Percentiles rank a stretch among this genome's conserved stretches.
phyloP scores from a whole-genome alignment of 1,284 basidiomycete species.

The Athelia sp. region DNA sequence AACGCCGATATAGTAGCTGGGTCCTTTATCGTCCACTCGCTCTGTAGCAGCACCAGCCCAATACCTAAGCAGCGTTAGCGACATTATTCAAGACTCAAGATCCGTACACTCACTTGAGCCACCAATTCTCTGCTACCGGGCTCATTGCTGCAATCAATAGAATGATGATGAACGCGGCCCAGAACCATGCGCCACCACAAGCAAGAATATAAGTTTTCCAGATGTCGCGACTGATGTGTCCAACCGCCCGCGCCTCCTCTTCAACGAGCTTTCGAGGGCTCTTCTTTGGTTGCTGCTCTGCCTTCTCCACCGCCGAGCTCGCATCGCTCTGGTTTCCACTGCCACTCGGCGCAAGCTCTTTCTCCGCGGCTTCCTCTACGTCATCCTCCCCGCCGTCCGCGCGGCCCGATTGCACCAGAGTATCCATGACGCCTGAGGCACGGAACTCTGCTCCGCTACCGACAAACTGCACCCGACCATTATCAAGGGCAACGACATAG shows the following conservation, averaged over 20 bases:
- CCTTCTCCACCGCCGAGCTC: slow-evolving; percentile 40
- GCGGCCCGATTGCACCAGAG: slow-evolving; percentile 62
- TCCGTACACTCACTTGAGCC: slow-evolving; percentile 56
- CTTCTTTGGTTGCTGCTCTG: slow-evolving; percentile 48
- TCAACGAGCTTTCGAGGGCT: slow-evolving; percentile 82
- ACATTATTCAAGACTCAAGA: slow-evolving; percentile 1
- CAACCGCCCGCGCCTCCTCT: slow-evolving; percentile 86
- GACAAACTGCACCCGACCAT: slow-evolving; percentile 75
- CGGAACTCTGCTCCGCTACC: slow-evolving; percentile 70
- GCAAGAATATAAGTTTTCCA: slow-evolving; percentile 80
- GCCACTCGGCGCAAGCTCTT: slow-evolving; percentile 22
- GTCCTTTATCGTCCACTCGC: slow-evolving; percentile 35
- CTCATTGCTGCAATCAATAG: slow-evolving; percentile 64
- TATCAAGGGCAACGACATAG: slow-evolving; percentile 81
- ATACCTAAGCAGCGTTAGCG: slow-evolving; percentile 32
- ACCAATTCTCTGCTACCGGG: slow-evolving; percentile 80
- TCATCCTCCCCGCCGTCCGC: slow-evolving; percentile 32
- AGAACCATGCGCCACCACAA: slow-evolving; percentile 64
- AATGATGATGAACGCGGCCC: slow-evolving; percentile 60
- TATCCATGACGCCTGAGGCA: slow-evolving; percentile 57
- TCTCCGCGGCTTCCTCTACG: slow-evolving; percentile 32
- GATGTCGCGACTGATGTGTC: slow-evolving; percentile 72
- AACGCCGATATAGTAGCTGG: slow-evolving; percentile 74
- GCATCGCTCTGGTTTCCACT: slow-evolving; percentile 44
- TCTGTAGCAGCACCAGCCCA: slow-evolving; percentile 57